A percentile compares a stretch with the other conserved stretches of the same genome.
Evolutionary conservation across 2,329 filamentous ascomycete genomes (phyloP).

Genomic region (Ploettnerulaceae sp.): DNA sequence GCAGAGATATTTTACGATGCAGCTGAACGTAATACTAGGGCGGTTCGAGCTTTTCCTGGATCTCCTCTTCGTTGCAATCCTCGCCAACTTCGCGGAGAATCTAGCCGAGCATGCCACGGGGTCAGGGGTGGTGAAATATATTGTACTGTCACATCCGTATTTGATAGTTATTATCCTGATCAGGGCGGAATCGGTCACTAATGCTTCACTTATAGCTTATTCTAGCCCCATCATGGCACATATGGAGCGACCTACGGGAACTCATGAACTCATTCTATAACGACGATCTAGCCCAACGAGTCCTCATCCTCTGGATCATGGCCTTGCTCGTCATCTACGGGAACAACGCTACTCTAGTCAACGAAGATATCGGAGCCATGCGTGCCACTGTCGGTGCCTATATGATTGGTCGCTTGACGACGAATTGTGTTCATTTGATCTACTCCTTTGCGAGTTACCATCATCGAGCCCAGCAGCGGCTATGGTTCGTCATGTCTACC

Average conservation of each 20-base stretch:
- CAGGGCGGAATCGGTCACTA: too few species aligned
- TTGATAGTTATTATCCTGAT: too few species aligned
- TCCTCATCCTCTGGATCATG: conserved; percentile 48
- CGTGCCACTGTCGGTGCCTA: conserved; percentile 44
- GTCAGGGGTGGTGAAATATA: conserved; percentile 42
- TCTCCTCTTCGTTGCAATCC: conserved; percentile 45
- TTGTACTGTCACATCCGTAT: too few species aligned
- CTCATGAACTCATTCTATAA: conserved; percentile 50
- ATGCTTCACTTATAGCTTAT: conserved; percentile 37
- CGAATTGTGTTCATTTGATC: conserved; percentile 36
- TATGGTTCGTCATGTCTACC: conserved; percentile 40
- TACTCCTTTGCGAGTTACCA: conserved; percentile 45
- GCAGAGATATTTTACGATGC: too few species aligned
- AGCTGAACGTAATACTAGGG: conserved; percentile 16
- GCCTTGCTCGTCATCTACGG: conserved; percentile 44
- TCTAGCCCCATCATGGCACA: conserved; percentile 45
- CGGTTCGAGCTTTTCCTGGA: conserved; percentile 48
- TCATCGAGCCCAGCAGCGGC: conserved; percentile 42
- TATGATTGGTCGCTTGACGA: conserved; percentile 41
- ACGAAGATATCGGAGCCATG: conserved; percentile 41
- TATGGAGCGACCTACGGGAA: conserved; percentile 46
- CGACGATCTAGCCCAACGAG: conserved; percentile 44
- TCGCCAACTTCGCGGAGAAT: conserved; percentile 47
- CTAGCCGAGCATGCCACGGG: conserved; percentile 43
- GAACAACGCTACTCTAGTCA: conserved; percentile 43